phyloP scores from a whole-genome alignment of 2,329 filamentous ascomycete genomes.

The Malbranchea cinnamomea region DNA sequence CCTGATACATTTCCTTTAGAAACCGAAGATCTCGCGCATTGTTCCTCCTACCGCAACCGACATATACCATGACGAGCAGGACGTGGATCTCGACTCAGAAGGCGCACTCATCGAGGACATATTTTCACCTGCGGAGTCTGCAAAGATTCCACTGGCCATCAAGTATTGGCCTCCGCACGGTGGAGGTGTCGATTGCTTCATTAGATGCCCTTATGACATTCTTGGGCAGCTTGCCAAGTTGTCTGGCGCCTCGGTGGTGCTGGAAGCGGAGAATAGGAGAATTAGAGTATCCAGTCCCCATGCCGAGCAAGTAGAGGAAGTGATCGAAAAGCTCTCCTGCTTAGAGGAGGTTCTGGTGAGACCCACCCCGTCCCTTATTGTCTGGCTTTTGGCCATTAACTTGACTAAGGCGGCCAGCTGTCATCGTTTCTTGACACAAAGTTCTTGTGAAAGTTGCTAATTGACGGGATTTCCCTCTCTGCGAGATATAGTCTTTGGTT shows the following conservation, averaged over 20 bases:
- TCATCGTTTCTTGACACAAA: no score
- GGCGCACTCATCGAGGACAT: slow-evolving; percentile 3
- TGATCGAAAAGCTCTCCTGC: slow-evolving; percentile 15
- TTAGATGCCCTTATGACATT: slow-evolving; percentile 10
- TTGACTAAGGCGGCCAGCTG: no score
- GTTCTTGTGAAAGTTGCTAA: no score
- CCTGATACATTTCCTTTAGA: slow-evolving; percentile 8
- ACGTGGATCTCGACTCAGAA: slow-evolving; percentile 10
- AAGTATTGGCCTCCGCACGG: slow-evolving; percentile 14
- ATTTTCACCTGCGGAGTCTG: no score
- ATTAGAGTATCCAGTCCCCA: slow-evolving; percentile 15
- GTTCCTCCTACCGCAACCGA: slow-evolving; percentile 10
- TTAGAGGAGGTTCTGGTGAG: slow-evolving; percentile 18
- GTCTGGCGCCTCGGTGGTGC: slow-evolving; percentile 16
- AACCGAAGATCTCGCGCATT: slow-evolving; percentile 16
- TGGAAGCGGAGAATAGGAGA: slow-evolving; percentile 12
- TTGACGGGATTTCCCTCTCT: background rate
- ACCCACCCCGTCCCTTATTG: slow-evolving; percentile 2
- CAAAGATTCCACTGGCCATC: slow-evolving; percentile 5
- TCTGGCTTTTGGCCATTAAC: background rate
- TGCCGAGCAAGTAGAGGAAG: slow-evolving; percentile 15
- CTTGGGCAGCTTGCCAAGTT: slow-evolving; percentile 13
- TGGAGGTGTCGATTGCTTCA: slow-evolving; percentile 15
- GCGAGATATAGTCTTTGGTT: slow-evolving; percentile 15
- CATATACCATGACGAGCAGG: no score